phyloP scores from a whole-genome alignment of 2,329 filamentous ascomycete species.

The Pestalotiopsis sp. region DNA sequence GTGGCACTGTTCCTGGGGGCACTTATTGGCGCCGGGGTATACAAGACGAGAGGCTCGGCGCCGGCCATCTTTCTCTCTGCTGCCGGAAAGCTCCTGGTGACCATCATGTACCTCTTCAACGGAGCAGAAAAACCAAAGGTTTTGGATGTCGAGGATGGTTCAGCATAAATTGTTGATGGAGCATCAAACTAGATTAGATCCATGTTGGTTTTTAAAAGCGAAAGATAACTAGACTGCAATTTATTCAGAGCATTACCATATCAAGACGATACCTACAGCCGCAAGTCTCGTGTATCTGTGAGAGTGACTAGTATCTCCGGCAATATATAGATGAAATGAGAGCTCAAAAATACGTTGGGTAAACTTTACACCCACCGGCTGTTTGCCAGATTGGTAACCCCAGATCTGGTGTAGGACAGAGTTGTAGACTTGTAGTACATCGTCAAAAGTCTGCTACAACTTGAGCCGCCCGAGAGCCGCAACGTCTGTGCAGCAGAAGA shows the following conservation, averaged over 20 bases:
- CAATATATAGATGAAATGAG: too few species aligned
- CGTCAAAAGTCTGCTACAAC: not conserved
- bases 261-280: too few species aligned
- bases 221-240: not conserved
- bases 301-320: too few species aligned
- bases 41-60: conserved; percentile 41
- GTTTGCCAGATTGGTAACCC: not conserved
- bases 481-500: not conserved
- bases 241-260: too few species aligned
- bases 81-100: conserved; percentile 46
- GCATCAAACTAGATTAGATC: not conserved
- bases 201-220: not conserved
- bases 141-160: conserved; percentile 14
- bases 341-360: not conserved
- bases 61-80: conserved; percentile 45
- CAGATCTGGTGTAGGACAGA: too few species aligned
- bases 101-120: conserved; percentile 46
- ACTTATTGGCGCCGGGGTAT: conserved; percentile 54
- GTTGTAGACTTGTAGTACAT: too few species aligned
- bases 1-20: conserved; percentile 47
- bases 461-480: not conserved
- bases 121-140: conserved; percentile 33
- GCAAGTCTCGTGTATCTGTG: too few species aligned
- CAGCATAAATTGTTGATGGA: not conserved
- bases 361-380: not conserved